Conservation (phyloP, 2,329 filamentous ascomycete species). For the Fusarium duplospermum region DNA sequence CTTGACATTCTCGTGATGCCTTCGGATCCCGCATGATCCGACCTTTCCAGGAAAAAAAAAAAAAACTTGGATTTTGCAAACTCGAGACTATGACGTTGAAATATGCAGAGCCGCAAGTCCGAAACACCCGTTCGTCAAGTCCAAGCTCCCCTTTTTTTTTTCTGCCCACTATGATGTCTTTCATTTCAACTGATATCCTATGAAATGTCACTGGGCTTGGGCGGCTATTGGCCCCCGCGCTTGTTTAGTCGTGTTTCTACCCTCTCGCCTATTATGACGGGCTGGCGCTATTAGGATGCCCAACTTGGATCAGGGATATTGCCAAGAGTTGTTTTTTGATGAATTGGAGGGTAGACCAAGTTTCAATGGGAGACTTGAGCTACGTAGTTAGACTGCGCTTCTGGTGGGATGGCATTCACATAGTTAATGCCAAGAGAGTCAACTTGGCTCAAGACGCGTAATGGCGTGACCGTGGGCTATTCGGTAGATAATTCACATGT, state of each 20-base stretch:
- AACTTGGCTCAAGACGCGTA: not conserved
- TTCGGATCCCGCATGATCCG: not conserved
- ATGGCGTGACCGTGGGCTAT: not conserved
- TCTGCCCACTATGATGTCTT: not conserved
- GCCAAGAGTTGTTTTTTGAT: not conserved
- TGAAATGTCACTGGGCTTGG: not conserved
- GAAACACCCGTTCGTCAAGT: not conserved
- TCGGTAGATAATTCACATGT: not conserved
- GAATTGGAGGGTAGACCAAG: not conserved
- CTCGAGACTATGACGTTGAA: not conserved
- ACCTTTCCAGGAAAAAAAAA: not conserved
- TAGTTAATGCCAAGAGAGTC: not conserved
- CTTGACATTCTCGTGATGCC: not conserved
- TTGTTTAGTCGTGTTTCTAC: not conserved
- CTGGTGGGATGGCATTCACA: not conserved
- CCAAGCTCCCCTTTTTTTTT: not conserved
- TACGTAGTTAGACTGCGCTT: not conserved
- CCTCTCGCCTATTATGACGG: not conserved
- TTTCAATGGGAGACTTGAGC: not conserved
- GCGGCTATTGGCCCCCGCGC: not conserved
- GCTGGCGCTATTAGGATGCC: not conserved
- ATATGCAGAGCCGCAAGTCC: not conserved
- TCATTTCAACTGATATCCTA: not conserved
- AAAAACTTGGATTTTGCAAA: not conserved
- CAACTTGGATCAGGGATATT: not conserved